These are phyloP conservation scores for Gastrodia elata DNA, from an alignment of 106 monocot species.

Conservation along the genomic window DNA sequence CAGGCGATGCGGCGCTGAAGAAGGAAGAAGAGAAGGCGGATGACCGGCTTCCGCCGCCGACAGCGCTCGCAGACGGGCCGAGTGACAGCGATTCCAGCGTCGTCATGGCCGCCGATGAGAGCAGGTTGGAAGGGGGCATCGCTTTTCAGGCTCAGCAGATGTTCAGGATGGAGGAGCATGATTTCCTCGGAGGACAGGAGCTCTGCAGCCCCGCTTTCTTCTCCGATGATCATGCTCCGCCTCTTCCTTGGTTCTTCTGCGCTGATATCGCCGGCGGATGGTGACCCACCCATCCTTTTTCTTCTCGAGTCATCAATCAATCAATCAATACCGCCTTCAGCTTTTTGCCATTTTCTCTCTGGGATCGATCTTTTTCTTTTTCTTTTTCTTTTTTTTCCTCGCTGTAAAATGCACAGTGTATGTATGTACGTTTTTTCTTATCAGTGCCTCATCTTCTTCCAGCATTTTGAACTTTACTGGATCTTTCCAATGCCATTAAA, in stretches of 20 bases:
- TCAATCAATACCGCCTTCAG: too few relatives aligned
- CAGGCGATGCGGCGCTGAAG: slow-evolving; percentile 13
- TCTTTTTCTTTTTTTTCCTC: too few relatives aligned
- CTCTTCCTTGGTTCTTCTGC: slow-evolving; percentile 32
- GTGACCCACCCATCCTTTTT: too few relatives aligned
- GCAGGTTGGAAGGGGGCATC: slow-evolving; percentile 2
- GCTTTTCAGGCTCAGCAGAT: slow-evolving; percentile 16
- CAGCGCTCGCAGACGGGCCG: slow-evolving; percentile 18
- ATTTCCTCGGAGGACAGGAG: slow-evolving; percentile 24
- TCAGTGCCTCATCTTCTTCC: too few relatives aligned
- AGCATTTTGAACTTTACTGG: too few relatives aligned
- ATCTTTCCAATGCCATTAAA: too few relatives aligned
- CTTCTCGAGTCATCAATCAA: too few relatives aligned
- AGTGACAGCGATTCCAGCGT: slow-evolving; percentile 46
- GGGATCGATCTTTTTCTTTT: too few relatives aligned
- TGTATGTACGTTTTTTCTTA: too few relatives aligned
- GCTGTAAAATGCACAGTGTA: slow-evolving; percentile 3
- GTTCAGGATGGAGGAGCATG: slow-evolving; percentile 25
- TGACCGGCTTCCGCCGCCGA: slow-evolving; percentile 1
- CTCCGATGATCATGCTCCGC: slow-evolving; percentile 27
- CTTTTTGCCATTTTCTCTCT: too few relatives aligned
- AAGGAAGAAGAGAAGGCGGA: slow-evolving; percentile 12
- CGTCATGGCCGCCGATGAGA: slow-evolving; percentile 23
- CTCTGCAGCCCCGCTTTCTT: slow-evolving; percentile 34
- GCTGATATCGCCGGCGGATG: slow-evolving; percentile 3